phyloP scores from a whole-genome alignment of 2,329 filamentous ascomycete species.

The Colletotrichum sublineola region DNA sequence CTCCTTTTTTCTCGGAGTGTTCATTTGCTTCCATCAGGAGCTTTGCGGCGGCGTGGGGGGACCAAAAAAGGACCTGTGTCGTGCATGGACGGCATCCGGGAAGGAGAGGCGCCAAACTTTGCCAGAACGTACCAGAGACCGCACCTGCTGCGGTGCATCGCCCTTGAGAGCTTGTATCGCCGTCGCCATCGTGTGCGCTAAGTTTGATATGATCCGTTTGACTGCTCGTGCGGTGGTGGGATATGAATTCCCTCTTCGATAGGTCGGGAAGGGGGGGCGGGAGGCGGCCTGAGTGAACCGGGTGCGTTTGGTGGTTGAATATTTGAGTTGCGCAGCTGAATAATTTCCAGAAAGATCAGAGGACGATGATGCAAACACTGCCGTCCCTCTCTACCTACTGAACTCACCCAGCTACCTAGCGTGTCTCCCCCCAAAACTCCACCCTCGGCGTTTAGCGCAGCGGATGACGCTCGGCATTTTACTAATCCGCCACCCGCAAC shows the following conservation, averaged over 20 bases:
- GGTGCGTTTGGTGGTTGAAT: background rate
- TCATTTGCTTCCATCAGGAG: background rate
- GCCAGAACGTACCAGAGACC: slow-evolving; percentile 64
- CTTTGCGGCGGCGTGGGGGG: background rate
- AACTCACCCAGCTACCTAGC: too few species aligned
- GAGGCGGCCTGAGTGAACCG: background rate
- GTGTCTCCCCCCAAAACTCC: background rate
- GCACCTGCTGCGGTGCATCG: slow-evolving; percentile 69
- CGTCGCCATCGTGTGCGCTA: slow-evolving; percentile 41
- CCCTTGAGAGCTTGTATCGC: slow-evolving; percentile 58
- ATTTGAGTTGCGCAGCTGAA: slow-evolving; percentile 7
- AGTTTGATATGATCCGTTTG: background rate
- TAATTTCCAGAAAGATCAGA: slow-evolving; percentile 35
- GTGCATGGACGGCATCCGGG: background rate
- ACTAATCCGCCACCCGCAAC: slow-evolving; percentile 35
- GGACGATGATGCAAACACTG: slow-evolving; percentile 40
- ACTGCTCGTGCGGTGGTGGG: background rate
- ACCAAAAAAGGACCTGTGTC: background rate
- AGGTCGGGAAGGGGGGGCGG: too few species aligned
- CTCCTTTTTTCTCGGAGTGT: too few species aligned
- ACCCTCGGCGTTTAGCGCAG: slow-evolving; percentile 31
- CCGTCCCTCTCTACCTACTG: background rate
- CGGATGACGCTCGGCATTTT: slow-evolving; percentile 29
- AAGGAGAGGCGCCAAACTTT: background rate
- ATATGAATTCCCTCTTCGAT: background rate